phyloP scores from a whole-genome alignment of 495 filamentous ascomycete genomes.

The Penicillium alfredii region DNA sequence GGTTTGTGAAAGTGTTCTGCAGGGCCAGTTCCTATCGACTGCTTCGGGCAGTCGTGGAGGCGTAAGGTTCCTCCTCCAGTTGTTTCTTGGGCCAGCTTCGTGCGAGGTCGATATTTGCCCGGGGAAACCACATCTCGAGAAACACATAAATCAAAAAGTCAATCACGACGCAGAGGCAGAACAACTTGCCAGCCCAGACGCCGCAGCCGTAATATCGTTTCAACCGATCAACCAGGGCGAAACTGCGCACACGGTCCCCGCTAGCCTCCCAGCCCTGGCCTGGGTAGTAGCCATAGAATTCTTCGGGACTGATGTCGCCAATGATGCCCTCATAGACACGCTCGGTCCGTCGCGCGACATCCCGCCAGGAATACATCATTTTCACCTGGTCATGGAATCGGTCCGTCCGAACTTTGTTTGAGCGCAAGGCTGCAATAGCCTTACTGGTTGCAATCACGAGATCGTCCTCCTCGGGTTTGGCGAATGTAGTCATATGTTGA shows the following conservation, averaged over 20 bases:
- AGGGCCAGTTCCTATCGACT: too few species aligned
- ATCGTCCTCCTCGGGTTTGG: slow-evolving; percentile 88
- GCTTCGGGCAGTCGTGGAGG: slow-evolving; percentile 5
- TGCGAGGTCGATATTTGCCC: slow-evolving; percentile 79
- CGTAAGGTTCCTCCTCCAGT: slow-evolving; percentile 8
- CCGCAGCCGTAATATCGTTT: slow-evolving; percentile 99
- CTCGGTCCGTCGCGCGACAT: slow-evolving; percentile 88
- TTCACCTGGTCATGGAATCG: slow-evolving; percentile 95
- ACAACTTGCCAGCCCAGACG: slow-evolving; percentile 98
- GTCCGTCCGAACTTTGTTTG: slow-evolving; percentile 81
- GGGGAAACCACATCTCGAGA: slow-evolving; percentile 79
- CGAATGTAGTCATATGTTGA: slow-evolving; percentile 89
- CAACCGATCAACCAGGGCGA: slow-evolving; percentile 86
- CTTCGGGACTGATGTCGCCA: slow-evolving; percentile 72
- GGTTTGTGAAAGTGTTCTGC: too few species aligned
- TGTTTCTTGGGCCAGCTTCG: slow-evolving; percentile 84
- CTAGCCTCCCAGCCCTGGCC: slow-evolving; percentile 60
- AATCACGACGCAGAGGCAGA: slow-evolving; percentile 88
- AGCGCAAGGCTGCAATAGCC: slow-evolving; percentile 74
- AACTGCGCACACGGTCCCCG: slow-evolving; percentile 72
- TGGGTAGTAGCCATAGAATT: slow-evolving; percentile 76
- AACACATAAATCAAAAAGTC: slow-evolving; percentile 86
- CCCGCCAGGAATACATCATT: slow-evolving; percentile 96
- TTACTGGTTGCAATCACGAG: slow-evolving; percentile 73
- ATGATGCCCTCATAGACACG: slow-evolving; percentile 90